Conservation (phyloP, 805 yeast genomes). For the Zygosaccharomyces pseudorouxii region DNA sequence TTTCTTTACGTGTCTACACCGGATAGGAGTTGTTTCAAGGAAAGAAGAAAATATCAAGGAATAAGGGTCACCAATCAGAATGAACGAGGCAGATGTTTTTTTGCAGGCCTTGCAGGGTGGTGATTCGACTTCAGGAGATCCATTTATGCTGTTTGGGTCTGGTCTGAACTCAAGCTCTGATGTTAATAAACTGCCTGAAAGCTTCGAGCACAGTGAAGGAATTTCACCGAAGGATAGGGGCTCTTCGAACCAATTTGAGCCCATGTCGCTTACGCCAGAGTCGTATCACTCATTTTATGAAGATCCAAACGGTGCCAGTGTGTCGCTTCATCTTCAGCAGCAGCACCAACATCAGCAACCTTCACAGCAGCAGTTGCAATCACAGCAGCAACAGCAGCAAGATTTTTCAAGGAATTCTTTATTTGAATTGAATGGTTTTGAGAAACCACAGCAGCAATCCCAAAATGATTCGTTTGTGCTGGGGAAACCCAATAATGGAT, state of each 20-base stretch:
- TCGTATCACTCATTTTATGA: constrained; percentile 16
- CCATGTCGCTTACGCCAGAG: constrained; percentile 17
- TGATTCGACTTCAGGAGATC: constrained; percentile 1
- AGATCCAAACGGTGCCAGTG: background rate
- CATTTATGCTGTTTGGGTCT: constrained; percentile 3
- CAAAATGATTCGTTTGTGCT: background rate
- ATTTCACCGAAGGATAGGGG: constrained; percentile 1
- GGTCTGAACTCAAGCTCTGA: background rate
- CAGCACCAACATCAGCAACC: constrained; percentile 5
- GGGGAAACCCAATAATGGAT: background rate
- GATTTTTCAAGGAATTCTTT: background rate
- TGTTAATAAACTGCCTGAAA: background rate
- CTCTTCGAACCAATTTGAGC: constrained; percentile 1
- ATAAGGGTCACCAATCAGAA: background rate
- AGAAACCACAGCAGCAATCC: background rate
- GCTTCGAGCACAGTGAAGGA: background rate
- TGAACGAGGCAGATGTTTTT: constrained; percentile 7
- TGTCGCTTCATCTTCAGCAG: constrained; percentile 1
- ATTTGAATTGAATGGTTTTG: background rate
- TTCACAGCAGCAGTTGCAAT: constrained; percentile 3
- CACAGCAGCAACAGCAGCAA: constrained; percentile 1
- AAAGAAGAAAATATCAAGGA: background rate
- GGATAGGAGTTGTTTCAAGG: background rate
- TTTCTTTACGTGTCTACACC: background rate
- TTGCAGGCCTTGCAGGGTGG: constrained; percentile 4